These are phyloP conservation scores for Crithidia brevicula DNA, from an alignment of 208 protist genomes.

Conservation along the genomic window DNA sequence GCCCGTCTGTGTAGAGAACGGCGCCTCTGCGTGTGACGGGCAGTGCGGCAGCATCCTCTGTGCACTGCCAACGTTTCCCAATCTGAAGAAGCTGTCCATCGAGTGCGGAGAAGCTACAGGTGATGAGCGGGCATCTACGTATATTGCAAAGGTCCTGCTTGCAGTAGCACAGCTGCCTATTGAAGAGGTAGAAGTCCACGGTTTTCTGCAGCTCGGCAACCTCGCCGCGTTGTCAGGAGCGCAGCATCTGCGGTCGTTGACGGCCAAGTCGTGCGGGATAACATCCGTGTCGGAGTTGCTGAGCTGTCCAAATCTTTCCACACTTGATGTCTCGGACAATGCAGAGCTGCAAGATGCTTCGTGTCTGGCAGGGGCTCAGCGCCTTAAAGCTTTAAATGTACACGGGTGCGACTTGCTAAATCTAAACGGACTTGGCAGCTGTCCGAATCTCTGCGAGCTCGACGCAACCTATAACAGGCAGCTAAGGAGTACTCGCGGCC, in stretches of 20 bases:
- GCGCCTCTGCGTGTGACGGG: too few species aligned
- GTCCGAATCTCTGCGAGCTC: background rate
- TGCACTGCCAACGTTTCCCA: background rate
- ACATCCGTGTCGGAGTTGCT: background rate
- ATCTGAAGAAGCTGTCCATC: background rate
- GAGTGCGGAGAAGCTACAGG: background rate
- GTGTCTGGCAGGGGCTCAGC: background rate
- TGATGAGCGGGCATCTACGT: background rate
- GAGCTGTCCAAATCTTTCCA: background rate
- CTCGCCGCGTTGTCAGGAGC: background rate
- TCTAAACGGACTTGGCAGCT: background rate
- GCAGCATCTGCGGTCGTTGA: background rate
- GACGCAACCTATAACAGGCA: background rate
- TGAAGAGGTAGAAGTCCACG: background rate
- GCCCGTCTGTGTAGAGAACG: too few species aligned
- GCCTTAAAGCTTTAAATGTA: background rate
- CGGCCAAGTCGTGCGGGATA: background rate
- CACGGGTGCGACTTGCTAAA: background rate
- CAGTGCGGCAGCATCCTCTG: background rate
- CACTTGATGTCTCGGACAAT: constrained; percentile 1
- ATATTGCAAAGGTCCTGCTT: background rate
- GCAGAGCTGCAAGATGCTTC: background rate
- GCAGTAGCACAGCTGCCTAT: background rate
- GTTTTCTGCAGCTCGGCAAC: background rate
- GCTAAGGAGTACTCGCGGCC: constrained; percentile 1